phyloP scores from a whole-genome alignment of 345 rosid species.

The Aquilaria malaccensis region DNA sequence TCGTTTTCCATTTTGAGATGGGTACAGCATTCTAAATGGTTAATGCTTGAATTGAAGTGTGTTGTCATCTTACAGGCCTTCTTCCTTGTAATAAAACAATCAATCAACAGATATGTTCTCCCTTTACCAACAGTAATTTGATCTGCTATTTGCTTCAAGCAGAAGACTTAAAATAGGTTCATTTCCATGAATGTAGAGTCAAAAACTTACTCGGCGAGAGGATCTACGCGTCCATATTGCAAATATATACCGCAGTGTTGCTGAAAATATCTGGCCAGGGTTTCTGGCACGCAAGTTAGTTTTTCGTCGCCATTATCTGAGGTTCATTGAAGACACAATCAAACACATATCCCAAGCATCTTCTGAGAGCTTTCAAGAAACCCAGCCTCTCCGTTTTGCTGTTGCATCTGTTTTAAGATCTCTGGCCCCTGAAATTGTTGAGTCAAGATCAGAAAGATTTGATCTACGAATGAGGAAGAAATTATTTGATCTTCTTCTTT shows the following conservation, averaged over 20 bases:
- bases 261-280: slow-evolving; percentile 98
- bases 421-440: slow-evolving; percentile 93
- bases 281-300: slow-evolving; percentile 77
- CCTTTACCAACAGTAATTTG: background rate
- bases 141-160: background rate
- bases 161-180: background rate
- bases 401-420: slow-evolving; percentile 87
- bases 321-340: slow-evolving; percentile 81
- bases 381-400: slow-evolving; percentile 87
- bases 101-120: background rate
- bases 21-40: no score
- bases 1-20: no score
- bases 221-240: slow-evolving; percentile 86
- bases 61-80: background rate
- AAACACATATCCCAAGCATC: slow-evolving; percentile 54
- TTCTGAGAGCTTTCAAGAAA: slow-evolving; percentile 78
- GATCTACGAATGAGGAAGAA: slow-evolving; percentile 85
- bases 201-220: slow-evolving; percentile 79
- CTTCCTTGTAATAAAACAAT: background rate
- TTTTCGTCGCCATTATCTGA: slow-evolving; percentile 84
- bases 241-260: slow-evolving; percentile 80
- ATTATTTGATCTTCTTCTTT: slow-evolving; percentile 81
- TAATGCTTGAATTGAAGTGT: background rate
- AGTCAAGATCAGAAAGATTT: slow-evolving; percentile 85
- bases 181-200: slow-evolving; percentile 50